These are phyloP conservation scores for Leishmania amazonensis DNA, from an alignment of 208 protist genomes.

Conservation along the genomic window DNA sequence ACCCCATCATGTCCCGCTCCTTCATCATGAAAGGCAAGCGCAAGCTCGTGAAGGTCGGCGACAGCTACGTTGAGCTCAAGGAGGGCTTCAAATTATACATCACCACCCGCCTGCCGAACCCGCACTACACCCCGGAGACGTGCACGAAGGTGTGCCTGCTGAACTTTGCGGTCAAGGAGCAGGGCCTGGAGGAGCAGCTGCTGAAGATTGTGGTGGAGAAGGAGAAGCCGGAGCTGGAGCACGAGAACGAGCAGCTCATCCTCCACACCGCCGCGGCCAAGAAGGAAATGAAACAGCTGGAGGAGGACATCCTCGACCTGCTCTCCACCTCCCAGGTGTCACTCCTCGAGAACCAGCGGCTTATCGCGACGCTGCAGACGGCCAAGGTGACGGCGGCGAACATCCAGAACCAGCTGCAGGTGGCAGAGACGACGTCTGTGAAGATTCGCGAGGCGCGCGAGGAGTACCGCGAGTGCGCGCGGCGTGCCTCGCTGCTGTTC, in stretches of 20 bases:
- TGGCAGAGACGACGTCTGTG: constrained; percentile 94
- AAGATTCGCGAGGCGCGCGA: constrained; percentile 97
- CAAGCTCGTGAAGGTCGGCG: constrained; percentile 95
- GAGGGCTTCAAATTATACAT: constrained; percentile 98
- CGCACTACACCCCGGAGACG: constrained; percentile 98
- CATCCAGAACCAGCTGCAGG: constrained; percentile 93
- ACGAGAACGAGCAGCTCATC: constrained; percentile 97
- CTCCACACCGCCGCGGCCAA: constrained; percentile 93
- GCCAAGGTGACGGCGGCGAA: constrained; percentile 97
- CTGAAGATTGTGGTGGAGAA: constrained; percentile 97
- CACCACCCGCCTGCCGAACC: constrained; percentile 97
- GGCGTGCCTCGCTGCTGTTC: constrained; percentile 97
- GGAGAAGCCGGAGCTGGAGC: constrained; percentile 98
- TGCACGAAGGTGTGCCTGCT: constrained; percentile 97
- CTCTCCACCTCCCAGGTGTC: constrained; percentile 93
- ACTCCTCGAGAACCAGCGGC: constrained; percentile 97
- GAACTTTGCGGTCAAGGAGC: constrained; percentile 98
- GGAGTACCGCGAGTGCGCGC: constrained; percentile 95
- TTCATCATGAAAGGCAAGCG: constrained; percentile 94
- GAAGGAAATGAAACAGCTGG: constrained; percentile 96
- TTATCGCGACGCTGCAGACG: constrained; percentile 97
- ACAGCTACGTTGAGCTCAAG: constrained; percentile 98
- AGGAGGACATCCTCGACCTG: constrained; percentile 97
- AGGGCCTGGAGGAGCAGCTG: constrained; percentile 98
- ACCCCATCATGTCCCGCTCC: constrained; percentile 95